Evolutionary conservation across 495 filamentous ascomycete species (phyloP).

Genomic region (Neurospora sp.): DNA sequence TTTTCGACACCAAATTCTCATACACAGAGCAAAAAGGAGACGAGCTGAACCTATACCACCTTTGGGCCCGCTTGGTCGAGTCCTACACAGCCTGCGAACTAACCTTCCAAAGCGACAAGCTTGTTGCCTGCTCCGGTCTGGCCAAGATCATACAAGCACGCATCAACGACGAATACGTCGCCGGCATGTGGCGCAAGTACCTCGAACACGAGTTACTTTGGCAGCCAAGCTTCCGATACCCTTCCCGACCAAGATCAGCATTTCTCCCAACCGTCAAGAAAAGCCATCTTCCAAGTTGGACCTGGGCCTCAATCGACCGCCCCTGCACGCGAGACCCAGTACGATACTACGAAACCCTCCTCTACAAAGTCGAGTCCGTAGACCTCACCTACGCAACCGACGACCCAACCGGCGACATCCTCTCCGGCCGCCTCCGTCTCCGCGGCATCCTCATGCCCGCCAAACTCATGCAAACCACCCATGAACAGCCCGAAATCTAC

Average conservation of each 20-base stretch:
- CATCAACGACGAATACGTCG: conserved; percentile 1
- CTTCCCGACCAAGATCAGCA: background rate
- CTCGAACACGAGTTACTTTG: conserved; percentile 4
- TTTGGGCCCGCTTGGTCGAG: background rate
- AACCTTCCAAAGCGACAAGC: conserved; percentile 2
- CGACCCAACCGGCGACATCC: background rate
- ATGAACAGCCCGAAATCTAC: background rate
- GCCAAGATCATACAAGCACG: background rate
- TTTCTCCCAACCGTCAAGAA: background rate
- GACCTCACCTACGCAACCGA: background rate
- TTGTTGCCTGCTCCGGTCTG: background rate
- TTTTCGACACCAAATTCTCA: background rate
- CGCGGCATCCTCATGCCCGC: background rate
- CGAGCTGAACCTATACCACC: background rate
- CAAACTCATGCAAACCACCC: background rate
- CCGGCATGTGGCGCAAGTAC: conserved; percentile 3
- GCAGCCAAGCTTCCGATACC: background rate
- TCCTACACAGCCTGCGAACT: background rate
- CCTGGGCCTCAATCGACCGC: background rate
- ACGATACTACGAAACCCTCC: background rate
- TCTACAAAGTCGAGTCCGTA: background rate
- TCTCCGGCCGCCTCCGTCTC: background rate
- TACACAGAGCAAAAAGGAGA: background rate
- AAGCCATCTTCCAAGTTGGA: background rate
- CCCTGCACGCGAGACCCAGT: background rate